phyloP scores from a whole-genome alignment of 164 flowering plant genomes.

The Akebia trifoliata region DNA sequence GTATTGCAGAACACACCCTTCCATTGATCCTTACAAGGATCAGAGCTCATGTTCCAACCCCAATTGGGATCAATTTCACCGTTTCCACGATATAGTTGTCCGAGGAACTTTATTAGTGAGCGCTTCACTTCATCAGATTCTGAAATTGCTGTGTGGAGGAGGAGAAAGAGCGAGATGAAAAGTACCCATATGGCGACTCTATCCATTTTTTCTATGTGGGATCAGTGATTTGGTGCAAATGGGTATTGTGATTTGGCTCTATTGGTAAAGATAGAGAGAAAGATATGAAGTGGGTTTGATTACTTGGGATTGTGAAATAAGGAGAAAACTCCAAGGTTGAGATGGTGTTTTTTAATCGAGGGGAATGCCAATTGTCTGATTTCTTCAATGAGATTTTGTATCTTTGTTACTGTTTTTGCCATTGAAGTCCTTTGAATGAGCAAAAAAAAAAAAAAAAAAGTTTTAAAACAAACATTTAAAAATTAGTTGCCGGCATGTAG shows the following conservation, averaged over 20 bases:
- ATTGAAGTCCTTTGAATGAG: not conserved
- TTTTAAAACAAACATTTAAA: slow-evolving; percentile 4
- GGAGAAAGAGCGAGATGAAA: slow-evolving; percentile 22
- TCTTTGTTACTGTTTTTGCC: slow-evolving; percentile 9
- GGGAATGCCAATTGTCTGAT: slow-evolving; percentile 25
- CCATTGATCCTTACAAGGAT: slow-evolving; percentile 46
- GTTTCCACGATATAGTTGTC: slow-evolving; percentile 16
- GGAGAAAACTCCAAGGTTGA: slow-evolving; percentile 19
- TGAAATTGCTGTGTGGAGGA: slow-evolving; percentile 19
- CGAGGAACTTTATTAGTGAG: slow-evolving; percentile 28
- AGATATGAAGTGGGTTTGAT: not conserved
- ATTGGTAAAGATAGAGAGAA: not conserved
- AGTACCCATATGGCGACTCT: slow-evolving; percentile 26
- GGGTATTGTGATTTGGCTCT: not conserved
- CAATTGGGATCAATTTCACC: slow-evolving; percentile 10
- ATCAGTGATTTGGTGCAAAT: slow-evolving; percentile 2
- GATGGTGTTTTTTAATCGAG: not conserved
- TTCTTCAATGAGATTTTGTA: slow-evolving; percentile 23
- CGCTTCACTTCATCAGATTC: slow-evolving; percentile 23
- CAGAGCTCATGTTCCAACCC: slow-evolving; percentile 37
- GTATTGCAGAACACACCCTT: slow-evolving; percentile 27
- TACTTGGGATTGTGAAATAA: slow-evolving; percentile 13
- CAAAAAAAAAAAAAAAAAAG: not conserved
- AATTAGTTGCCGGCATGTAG: slow-evolving; percentile 17
- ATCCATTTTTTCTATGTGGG: slow-evolving; percentile 19